phyloP scores from a whole-genome alignment of 2,329 filamentous ascomycete species.

The Zarea fungicola region DNA sequence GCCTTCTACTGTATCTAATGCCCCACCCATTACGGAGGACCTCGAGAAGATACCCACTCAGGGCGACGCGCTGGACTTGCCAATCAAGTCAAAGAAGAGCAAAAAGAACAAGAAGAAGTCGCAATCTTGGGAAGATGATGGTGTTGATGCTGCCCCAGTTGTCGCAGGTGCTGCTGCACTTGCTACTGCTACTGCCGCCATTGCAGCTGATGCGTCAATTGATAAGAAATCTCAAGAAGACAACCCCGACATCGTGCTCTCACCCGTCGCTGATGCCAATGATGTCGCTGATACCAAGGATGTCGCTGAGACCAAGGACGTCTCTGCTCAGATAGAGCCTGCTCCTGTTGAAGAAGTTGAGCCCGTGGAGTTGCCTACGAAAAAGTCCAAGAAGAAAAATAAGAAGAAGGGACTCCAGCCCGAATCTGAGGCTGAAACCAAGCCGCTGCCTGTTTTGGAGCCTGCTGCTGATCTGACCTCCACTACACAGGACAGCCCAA shows the following conservation, averaged over 20 bases:
- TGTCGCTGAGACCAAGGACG: neutral
- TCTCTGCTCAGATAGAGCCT: constrained; percentile 1
- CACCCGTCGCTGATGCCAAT: neutral
- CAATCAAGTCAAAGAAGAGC: constrained; percentile 18
- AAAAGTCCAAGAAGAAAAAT: constrained; percentile 19
- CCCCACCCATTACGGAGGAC: neutral
- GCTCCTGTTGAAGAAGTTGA: constrained; percentile 15
- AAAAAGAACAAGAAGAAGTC: constrained; percentile 20
- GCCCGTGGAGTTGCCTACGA: constrained; percentile 8
- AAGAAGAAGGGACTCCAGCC: constrained; percentile 9
- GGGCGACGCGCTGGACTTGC: constrained; percentile 2
- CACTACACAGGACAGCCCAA: neutral
- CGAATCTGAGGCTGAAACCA: neutral
- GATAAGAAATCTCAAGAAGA: constrained; percentile 7
- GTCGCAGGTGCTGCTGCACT: neutral
- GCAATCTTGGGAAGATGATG: constrained; percentile 8
- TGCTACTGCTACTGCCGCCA: neutral
- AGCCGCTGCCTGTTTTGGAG: neutral
- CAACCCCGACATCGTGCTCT: neutral
- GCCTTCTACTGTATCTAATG: neutral
- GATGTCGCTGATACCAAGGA: neutral
- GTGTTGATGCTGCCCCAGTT: neutral
- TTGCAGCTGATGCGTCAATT: neutral
- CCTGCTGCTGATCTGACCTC: neutral
- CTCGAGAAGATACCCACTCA: neutral